Conservation (phyloP, 2,329 filamentous ascomycete species). For the Calonectria leucothoes region DNA sequence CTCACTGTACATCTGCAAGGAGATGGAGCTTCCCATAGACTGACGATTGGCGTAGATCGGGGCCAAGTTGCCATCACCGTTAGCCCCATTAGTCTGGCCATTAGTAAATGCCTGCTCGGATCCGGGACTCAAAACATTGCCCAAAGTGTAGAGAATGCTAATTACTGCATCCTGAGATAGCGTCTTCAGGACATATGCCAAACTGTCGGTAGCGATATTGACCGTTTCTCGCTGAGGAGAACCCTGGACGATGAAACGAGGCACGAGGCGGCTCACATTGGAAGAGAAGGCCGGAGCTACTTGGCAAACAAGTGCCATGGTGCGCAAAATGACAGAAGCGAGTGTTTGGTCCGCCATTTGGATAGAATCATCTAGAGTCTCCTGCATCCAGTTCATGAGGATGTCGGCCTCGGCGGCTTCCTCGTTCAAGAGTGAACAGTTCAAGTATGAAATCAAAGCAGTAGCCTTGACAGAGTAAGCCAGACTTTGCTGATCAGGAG, state of each 20-base stretch:
- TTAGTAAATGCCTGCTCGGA: slow-evolving; percentile 66
- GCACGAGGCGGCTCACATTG: slow-evolving; percentile 80
- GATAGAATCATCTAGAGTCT: slow-evolving; percentile 79
- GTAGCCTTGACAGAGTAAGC: slow-evolving; percentile 88
- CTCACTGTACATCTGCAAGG: slow-evolving; percentile 78
- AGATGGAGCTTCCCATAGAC: slow-evolving; percentile 81
- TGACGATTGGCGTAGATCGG: slow-evolving; percentile 66
- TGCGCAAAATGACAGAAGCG: slow-evolving; percentile 82
- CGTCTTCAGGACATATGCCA: slow-evolving; percentile 83
- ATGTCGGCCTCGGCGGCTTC: slow-evolving; percentile 83
- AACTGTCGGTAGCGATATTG: slow-evolving; percentile 81
- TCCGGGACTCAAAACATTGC: slow-evolving; percentile 88
- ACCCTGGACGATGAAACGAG: slow-evolving; percentile 89
- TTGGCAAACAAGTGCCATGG: slow-evolving; percentile 84
- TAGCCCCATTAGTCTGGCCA: slow-evolving; percentile 57
- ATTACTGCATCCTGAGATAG: slow-evolving; percentile 94
- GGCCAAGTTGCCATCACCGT: slow-evolving; percentile 51
- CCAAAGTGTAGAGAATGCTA: slow-evolving; percentile 94
- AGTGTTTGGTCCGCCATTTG: slow-evolving; percentile 86
- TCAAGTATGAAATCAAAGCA: slow-evolving; percentile 84
- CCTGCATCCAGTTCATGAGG: slow-evolving; percentile 87
- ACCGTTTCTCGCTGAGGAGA: slow-evolving; percentile 77
- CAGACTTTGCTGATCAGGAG: slow-evolving; percentile 86
- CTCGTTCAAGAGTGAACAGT: slow-evolving; percentile 85
- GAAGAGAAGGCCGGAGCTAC: slow-evolving; percentile 79